These are phyloP conservation scores for Fragaria ananassa DNA, from an alignment of 306 rosid genomes.

Conservation along the genomic window DNA sequence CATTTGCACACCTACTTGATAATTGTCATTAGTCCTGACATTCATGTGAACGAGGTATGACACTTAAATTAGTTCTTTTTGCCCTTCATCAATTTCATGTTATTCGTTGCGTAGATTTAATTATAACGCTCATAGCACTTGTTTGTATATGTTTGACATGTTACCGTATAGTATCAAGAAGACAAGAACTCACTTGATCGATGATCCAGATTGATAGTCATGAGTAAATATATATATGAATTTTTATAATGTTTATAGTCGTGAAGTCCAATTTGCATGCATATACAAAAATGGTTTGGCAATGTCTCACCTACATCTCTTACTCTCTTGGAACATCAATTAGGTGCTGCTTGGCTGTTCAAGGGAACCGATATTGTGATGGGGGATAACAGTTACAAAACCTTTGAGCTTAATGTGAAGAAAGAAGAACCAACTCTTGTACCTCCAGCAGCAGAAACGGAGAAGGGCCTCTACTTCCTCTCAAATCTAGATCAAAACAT, in stretches of 20 bases:
- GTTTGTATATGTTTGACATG: not conserved
- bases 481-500: slow-evolving; percentile 82
- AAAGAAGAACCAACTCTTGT: slow-evolving; percentile 54
- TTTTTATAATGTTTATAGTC: not conserved
- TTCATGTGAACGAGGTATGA: not conserved
- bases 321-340: not conserved
- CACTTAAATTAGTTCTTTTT: not conserved
- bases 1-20: not conserved
- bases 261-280: slow-evolving; percentile 3
- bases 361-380: slow-evolving; percentile 14
- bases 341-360: slow-evolving; percentile 19
- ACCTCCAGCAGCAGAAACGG: slow-evolving; percentile 52
- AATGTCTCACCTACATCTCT: not conserved
- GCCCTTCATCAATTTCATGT: not conserved
- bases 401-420: slow-evolving; percentile 35
- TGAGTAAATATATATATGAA: not conserved
- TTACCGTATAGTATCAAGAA: not conserved
- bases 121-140: not conserved
- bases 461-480: slow-evolving; percentile 62
- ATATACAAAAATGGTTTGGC: not conserved
- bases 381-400: slow-evolving; percentile 23
- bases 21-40: not conserved
- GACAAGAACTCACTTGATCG: not conserved
- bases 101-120: not conserved
- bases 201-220: not conserved